Conservation (phyloP, 768 basidiomycete genomes). For the Leucocoprinus birnbaumii region DNA sequence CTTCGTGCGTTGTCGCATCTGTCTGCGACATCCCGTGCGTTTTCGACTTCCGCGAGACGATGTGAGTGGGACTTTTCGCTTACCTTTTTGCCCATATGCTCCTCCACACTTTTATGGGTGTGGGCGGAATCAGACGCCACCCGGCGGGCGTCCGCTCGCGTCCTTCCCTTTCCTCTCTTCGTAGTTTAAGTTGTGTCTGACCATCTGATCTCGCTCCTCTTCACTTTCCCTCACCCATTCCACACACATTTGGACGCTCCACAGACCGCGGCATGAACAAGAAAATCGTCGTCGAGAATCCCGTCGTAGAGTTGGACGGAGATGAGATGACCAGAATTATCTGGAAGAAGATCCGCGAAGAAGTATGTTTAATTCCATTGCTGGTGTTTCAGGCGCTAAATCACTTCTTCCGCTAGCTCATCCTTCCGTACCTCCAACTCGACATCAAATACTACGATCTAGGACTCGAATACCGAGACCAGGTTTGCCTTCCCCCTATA, state of each 20-base stretch:
- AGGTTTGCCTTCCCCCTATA: constrained; percentile 41
- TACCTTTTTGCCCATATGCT: neutral
- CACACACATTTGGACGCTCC: neutral
- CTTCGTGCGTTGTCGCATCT: constrained; percentile 1
- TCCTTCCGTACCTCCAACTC: constrained; percentile 90
- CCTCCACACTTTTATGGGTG: neutral
- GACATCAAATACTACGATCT: constrained; percentile 99
- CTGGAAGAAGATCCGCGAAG: constrained; percentile 96
- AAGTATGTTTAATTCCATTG: constrained; percentile 48
- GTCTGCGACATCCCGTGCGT: neutral
- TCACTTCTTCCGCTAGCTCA: constrained; percentile 56
- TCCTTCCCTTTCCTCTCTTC: neutral
- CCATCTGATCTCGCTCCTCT: neutral
- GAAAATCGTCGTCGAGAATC: constrained; percentile 84
- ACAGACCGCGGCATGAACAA: constrained; percentile 24
- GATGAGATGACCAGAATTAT: constrained; percentile 99
- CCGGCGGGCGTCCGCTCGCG: neutral
- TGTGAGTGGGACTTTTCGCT: constrained; percentile 1
- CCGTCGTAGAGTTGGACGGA: constrained; percentile 93
- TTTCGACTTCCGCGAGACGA: constrained; percentile 6
- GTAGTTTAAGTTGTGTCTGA: neutral
- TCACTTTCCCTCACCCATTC: neutral
- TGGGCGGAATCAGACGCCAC: too few relatives aligned
- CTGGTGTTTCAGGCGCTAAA: neutral
- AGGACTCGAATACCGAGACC: constrained; percentile 91